phyloP scores from a whole-genome alignment of 164 flowering plant species.

The Magnolia changhungtana region DNA sequence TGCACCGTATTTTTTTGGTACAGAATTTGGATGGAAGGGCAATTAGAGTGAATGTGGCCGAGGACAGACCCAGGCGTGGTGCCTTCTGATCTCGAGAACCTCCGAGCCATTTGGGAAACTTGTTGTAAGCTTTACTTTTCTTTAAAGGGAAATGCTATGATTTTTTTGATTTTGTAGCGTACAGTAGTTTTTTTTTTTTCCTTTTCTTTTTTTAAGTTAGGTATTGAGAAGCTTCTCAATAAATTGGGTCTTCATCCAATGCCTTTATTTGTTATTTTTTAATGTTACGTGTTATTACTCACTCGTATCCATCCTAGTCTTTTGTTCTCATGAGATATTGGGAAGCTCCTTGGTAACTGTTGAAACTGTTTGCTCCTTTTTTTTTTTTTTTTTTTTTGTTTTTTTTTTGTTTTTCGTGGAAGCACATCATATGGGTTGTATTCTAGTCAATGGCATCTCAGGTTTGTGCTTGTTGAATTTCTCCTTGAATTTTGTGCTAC shows the following conservation, averaged over 20 bases:
- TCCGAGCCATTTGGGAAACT: not conserved
- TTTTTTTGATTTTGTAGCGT: not conserved
- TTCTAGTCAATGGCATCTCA: too few species aligned
- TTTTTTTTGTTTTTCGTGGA: too few species aligned
- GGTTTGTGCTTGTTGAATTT: too few species aligned
- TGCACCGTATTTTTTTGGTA: conserved; percentile 2
- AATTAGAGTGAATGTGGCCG: conserved; percentile 74
- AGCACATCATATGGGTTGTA: too few species aligned
- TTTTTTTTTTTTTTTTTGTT: too few species aligned
- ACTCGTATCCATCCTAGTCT: too few species aligned
- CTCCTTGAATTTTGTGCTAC: too few species aligned
- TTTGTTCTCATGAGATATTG: too few species aligned
- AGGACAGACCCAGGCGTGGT: conserved; percentile 50
- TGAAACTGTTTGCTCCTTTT: too few species aligned
- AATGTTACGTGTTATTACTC: too few species aligned
- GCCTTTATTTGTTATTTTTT: not conserved
- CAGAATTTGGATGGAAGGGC: conserved; percentile 86
- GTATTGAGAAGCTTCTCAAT: not conserved
- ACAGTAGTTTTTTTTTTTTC: not conserved
- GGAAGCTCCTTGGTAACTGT: too few species aligned
- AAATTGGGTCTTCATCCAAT: not conserved
- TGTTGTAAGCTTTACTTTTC: not conserved
- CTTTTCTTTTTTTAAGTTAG: not conserved
- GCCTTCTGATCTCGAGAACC: conserved; percentile 18
- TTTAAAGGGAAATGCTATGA: not conserved